These are phyloP conservation scores for Ceratobasidium sp. DNA, from an alignment of 1,284 basidiomycete genomes.

Conservation along the genomic window DNA sequence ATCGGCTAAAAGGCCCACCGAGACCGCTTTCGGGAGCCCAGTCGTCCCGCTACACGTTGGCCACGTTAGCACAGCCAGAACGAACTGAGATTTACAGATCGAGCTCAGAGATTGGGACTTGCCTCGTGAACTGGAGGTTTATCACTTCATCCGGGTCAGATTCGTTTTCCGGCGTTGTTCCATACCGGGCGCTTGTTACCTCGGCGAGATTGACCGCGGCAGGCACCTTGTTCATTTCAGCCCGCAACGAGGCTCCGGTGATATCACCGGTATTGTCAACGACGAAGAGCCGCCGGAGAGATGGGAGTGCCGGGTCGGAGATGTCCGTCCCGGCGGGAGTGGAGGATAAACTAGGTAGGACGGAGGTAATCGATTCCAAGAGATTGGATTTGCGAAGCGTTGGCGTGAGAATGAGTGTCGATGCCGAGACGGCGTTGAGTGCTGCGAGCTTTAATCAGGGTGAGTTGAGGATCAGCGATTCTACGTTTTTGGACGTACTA, in stretches of 20 bases:
- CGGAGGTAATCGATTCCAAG: constrained; percentile 61
- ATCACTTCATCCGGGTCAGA: constrained; percentile 67
- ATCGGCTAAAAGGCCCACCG: constrained; percentile 54
- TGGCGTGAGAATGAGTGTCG: constrained; percentile 75
- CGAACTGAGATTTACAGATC: not conserved
- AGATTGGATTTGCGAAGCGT: constrained; percentile 70
- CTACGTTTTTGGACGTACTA: constrained; percentile 57
- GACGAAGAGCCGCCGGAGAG: constrained; percentile 69
- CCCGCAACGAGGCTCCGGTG: constrained; percentile 51
- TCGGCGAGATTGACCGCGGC: constrained; percentile 71
- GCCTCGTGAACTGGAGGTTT: constrained; percentile 86
- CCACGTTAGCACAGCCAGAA: not conserved
- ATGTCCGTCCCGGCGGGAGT: constrained; percentile 60
- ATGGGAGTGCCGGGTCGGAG: constrained; percentile 65
- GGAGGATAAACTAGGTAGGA: constrained; percentile 63
- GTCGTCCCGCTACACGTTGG: constrained; percentile 69
- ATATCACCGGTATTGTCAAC: constrained; percentile 65
- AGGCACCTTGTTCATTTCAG: constrained; percentile 55
- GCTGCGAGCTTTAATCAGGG: constrained; percentile 58
- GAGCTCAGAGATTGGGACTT: constrained; percentile 36
- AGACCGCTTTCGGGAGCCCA: constrained; percentile 78
- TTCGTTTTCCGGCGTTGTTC: constrained; percentile 53
- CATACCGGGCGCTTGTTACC: constrained; percentile 58
- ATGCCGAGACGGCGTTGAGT: constrained; percentile 70
- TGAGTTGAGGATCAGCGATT: constrained; percentile 12